Evolutionary conservation across 2,329 filamentous ascomycete genomes (phyloP).

Genomic region (Elsinoe ampelina): DNA sequence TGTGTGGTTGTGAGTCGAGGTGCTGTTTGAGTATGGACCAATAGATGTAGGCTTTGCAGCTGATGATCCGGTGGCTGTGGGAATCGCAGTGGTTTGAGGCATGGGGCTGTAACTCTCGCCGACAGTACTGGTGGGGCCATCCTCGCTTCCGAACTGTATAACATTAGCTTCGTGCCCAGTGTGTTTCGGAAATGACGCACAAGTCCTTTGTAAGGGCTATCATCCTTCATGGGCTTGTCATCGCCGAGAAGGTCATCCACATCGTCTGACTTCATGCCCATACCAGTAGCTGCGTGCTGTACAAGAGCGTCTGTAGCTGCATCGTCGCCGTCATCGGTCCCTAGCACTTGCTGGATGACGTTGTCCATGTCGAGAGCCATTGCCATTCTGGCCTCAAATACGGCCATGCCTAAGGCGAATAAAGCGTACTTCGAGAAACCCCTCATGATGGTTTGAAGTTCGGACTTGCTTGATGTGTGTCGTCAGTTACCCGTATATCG

Average conservation of each 20-base stretch:
- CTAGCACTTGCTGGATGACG: neutral
- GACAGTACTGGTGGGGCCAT: neutral
- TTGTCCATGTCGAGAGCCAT: neutral
- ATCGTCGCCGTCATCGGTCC: neutral
- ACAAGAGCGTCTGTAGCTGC: neutral
- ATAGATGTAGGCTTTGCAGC: neutral
- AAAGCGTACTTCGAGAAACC: neutral
- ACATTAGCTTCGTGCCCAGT: neutral
- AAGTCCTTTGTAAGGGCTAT: neutral
- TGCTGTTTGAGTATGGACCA: neutral
- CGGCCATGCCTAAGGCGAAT: neutral
- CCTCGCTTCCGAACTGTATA: neutral
- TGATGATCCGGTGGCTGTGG: neutral
- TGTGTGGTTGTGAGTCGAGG: neutral
- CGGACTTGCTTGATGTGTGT: neutral
- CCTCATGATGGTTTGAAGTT: neutral
- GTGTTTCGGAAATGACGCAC: neutral
- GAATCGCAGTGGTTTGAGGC: neutral
- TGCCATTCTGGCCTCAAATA: slow-evolving; percentile 4
- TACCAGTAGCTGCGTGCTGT: neutral
- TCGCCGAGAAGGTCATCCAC: slow-evolving; percentile 1
- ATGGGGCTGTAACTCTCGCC: slow-evolving; percentile 1
- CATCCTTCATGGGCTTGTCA: slow-evolving; percentile 3
- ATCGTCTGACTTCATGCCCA: neutral
- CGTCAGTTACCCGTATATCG: neutral